phyloP scores from a whole-genome alignment of 768 basidiomycete genomes.

The Hydnomerulius pinastri region DNA sequence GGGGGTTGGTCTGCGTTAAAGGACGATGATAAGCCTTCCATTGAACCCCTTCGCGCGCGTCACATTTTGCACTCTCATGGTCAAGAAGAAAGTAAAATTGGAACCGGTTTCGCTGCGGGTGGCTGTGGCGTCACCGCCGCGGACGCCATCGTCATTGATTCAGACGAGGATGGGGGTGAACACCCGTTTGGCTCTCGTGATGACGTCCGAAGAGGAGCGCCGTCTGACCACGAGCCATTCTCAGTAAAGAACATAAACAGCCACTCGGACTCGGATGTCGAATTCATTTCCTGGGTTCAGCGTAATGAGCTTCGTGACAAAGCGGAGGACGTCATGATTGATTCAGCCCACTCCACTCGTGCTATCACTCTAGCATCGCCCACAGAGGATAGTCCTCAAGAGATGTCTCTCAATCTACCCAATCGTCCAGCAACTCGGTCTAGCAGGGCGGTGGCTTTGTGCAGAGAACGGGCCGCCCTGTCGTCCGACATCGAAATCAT shows the following conservation, averaged over 20 bases:
- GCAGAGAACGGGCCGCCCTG: neutral
- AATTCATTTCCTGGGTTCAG: slow-evolving; percentile 9
- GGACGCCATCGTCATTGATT: slow-evolving; percentile 25
- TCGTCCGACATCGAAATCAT: neutral
- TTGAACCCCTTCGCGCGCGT: neutral
- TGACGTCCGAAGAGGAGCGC: neutral
- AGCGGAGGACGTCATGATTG: neutral
- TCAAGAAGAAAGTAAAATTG: neutral
- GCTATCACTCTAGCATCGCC: slow-evolving; percentile 3
- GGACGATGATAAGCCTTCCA: neutral
- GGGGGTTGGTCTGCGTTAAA: neutral
- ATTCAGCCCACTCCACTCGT: neutral
- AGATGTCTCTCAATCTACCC: neutral
- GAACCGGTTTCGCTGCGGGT: too few species aligned
- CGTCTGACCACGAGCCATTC: neutral
- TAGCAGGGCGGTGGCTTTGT: neutral
- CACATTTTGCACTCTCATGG: neutral
- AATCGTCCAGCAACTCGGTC: neutral
- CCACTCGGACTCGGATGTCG: slow-evolving; percentile 12
- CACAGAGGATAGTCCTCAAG: neutral
- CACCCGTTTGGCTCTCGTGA: slow-evolving; percentile 1
- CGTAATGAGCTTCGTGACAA: slow-evolving; percentile 1
- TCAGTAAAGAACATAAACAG: slow-evolving; percentile 1
- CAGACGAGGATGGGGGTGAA: slow-evolving; percentile 14
- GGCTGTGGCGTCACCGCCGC: slow-evolving; percentile 12